These are phyloP conservation scores for Cryoendolithus antarcticus DNA, from an alignment of 2,329 filamentous ascomycete species.

Conservation along the genomic window DNA sequence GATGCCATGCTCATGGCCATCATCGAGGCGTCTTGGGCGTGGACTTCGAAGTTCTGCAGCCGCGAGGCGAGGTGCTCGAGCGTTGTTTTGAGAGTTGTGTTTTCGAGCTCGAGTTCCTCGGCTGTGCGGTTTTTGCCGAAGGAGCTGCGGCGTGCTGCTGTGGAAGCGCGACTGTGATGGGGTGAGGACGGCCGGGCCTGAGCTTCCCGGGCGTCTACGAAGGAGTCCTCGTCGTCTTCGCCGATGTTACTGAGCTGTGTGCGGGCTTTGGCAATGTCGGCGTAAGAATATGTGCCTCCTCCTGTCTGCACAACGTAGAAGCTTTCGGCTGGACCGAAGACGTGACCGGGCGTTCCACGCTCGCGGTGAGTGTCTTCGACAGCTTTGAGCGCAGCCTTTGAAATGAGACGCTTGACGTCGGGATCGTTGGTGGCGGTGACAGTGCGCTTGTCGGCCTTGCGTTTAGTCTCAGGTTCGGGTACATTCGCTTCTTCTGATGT, in stretches of 20 bases:
- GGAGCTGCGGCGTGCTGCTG: constrained; percentile 24
- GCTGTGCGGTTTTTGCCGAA: constrained; percentile 48
- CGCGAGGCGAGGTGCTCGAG: constrained; percentile 77
- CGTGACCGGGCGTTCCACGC: constrained; percentile 38
- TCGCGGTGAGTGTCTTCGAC: constrained; percentile 49
- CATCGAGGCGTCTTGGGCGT: constrained; percentile 62
- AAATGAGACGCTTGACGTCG: constrained; percentile 74
- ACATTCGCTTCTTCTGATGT: constrained; percentile 19
- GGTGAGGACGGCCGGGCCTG: constrained; percentile 28
- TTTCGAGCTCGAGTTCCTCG: constrained; percentile 83
- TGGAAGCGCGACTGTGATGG: constrained; percentile 27
- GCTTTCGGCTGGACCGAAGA: constrained; percentile 46
- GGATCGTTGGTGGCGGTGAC: constrained; percentile 33
- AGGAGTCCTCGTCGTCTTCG: constrained; percentile 25
- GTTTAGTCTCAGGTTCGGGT: constrained; percentile 17
- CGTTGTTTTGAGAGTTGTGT: constrained; percentile 70
- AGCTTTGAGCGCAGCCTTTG: constrained; percentile 69
- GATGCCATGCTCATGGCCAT: constrained; percentile 63
- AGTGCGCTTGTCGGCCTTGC: constrained; percentile 12
- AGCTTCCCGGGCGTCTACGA: constrained; percentile 63
- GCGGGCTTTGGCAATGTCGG: constrained; percentile 52
- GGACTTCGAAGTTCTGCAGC: constrained; percentile 86
- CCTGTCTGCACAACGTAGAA: constrained; percentile 93
- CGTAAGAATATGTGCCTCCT: constrained; percentile 85
- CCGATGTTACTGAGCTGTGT: constrained; percentile 19